Percentiles rank a stretch among this genome's conserved stretches.
These are phyloP conservation scores for Ceriops tagal DNA, from an alignment of 345 rosid species.

Conservation along the genomic window DNA sequence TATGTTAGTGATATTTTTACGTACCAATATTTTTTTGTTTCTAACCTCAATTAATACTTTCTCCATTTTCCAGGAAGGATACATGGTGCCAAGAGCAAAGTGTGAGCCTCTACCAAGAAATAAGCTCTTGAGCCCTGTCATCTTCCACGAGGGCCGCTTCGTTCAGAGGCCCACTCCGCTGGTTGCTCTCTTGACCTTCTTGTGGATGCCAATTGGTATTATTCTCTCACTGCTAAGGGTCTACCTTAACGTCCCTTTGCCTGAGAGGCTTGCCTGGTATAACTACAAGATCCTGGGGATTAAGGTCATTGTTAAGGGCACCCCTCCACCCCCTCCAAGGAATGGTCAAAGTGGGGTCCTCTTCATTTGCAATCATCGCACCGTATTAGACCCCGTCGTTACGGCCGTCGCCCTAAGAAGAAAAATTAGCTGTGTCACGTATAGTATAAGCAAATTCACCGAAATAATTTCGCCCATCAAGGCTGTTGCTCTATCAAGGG, in stretches of 20 bases:
- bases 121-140: slow-evolving; percentile 65
- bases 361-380: slow-evolving; percentile 85
- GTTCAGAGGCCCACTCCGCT: slow-evolving; percentile 68
- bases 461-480: slow-evolving; percentile 85
- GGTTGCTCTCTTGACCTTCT: slow-evolving; percentile 56
- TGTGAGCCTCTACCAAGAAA: slow-evolving; percentile 67
- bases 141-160: slow-evolving; percentile 71
- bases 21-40: no score
- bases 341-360: slow-evolving; percentile 79
- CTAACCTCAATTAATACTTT: no score
- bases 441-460: slow-evolving; percentile 84
- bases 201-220: slow-evolving; percentile 67
- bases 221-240: slow-evolving; percentile 52
- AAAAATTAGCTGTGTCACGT: slow-evolving; percentile 91
- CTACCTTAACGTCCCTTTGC: slow-evolving; percentile 60
- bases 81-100: slow-evolving; percentile 57
- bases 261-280: slow-evolving; percentile 56
- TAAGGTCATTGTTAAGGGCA: slow-evolving; percentile 52
- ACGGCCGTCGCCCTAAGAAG: slow-evolving; percentile 80
- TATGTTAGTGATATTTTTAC: no score
- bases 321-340: slow-evolving; percentile 68
- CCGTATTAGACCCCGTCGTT: slow-evolving; percentile 73
- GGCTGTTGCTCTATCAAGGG: slow-evolving; percentile 88
- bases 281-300: slow-evolving; percentile 57
- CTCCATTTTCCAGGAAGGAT: slow-evolving; percentile 51